Base-by-base conservation (phyloP, 2,329 filamentous ascomycete species). In the Ophiosphaerella korrae region DNA sequence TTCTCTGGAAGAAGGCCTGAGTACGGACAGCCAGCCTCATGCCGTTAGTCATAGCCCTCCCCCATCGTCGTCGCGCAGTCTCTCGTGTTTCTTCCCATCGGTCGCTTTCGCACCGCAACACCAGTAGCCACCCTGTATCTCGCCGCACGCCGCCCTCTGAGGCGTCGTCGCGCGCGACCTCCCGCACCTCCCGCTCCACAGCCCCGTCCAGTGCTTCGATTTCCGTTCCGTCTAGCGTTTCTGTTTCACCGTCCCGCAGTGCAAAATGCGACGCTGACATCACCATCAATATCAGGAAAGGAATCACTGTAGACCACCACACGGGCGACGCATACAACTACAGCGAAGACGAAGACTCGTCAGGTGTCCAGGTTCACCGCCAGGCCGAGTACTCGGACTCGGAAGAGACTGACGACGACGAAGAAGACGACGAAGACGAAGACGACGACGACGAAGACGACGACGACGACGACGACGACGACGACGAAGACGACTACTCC, bases 41-140 rank as follows among this genome's bases (percentile, higher is more conserved):
- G 73, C 72, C 71, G 72, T 74, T 74, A 74, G 72, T 74, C 66
- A 67, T 72, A 68, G 64, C 69, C 66, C 68, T 73, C 61, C 69
- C 70, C 61, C 61, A 68, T 58, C 63, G n/a, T 13, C 37, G 55
- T 66, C 68, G 62, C 56, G 55, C 62, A 51, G 48, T 59, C 50
- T 47, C 55, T 51, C 48, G 52, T 51, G 31, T 53, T 50, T 53
- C 62, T 38, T 63, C 62, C 18, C 58, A 57, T 53, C 68, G 64
- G 55, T 57, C 66, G 61, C 57, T 62, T 56, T 68, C 67, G 62
- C 64, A 58, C 57, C 69, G 64, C 55, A 35, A 24, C 24, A 32
- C 11, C 26, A 29, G 11, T 29, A 29, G 26, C 26, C 26, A 29
- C 11, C 26, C 26, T 59, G 63, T 55, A 55, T 57, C 53, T 61